Evolutionary conservation across 75 land plant species (phyloP), one percentile per base, ranked within the genome.

Genomic region (Picea sitchensis): DNA sequence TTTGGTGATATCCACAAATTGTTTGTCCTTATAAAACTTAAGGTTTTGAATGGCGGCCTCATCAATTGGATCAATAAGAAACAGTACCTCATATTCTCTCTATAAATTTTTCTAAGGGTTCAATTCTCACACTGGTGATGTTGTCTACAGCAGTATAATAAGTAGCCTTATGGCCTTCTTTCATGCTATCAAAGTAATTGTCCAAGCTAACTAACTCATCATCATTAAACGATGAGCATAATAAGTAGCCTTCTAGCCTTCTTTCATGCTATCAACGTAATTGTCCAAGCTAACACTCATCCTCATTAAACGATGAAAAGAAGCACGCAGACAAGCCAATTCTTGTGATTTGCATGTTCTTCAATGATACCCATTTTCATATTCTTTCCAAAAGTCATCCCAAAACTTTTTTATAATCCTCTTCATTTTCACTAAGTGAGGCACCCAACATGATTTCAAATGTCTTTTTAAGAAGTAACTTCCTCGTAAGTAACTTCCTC

Each of bases 381-480:
- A 31, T 92, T 82, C 77, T 94, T 96, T 38, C 99, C 96, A 82
- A 91, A 26, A 96, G 67, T 90, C 90, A 64, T 89, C 92, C 94
- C 94, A 96, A 77, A 96, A 96, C 76, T 78, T 94, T 38, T 90
- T 91, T 26, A 26, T 26, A 26, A 26, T 26, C 99, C 99, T 96
- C 99, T 84, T 94, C 88, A 77, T 90, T 84, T 80, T 97, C 99
- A 65, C 93, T 86, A 13, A 89, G 89, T 59, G 99, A 72, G n/a
- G 95, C 78, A 31, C 94, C 99, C 77, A 94, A 90, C 78, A 95
- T 87, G 95, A 97, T 94, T 80, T 97, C 99, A 86, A 97, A 97
- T n/a, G 98, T 92, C 80, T 97, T 97, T 59, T 94, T 85, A 11
- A 97, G 94, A 26, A 26, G 26, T 26, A 26, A 26, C 26, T 26